Base-by-base conservation (phyloP, 768 basidiomycete genomes). In the Lentinula lateritia region DNA sequence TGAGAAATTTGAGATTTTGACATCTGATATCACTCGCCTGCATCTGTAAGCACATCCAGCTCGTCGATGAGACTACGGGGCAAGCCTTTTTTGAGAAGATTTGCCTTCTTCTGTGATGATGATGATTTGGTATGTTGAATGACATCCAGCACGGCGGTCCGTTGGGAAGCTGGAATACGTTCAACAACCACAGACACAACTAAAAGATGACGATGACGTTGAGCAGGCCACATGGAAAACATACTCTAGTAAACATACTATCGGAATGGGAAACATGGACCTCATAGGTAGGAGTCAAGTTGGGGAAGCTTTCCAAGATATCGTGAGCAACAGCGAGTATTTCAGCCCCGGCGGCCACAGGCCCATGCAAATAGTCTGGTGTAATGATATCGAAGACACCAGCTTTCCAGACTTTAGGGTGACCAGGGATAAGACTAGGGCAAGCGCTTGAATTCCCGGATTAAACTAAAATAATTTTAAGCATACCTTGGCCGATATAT, bases 311-410 rank as follows among this genome's bases (percentile, higher is more conserved):
- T 48, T 86, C 82, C 36, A 94, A 74, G 61, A 84, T 84, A 60
- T 87, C 81, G 62, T 83, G 84, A 15, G 85, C 82, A 15, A 93
- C 77, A 2, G 87, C 77, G 52, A 95, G 83, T 2, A 88, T 74
- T 70, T 95, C 93, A 9, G 89, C 90, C 7, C 83, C 84, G 15
- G 91, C 86, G 9, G 89, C 90, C 28, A 82, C 72, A 8, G 86
- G 83, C 1, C 90, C 88, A 20, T 73, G 78, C 45, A 74, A 76
- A 38, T 88, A 68, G 66, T 93, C 92, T 0, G 85, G 85, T 10
- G 89, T 89, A 63, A 95, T 88, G 57, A 95, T 92, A 70, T 95
- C 92, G 64, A 93, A 87, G 20, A 90, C 80, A 0, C 92, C 92
- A 0, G 87, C 89, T 67, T 91, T 92, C 58, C 80, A 78, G 52